Evolutionary conservation across 2,329 filamentous ascomycete genomes (phyloP).

Genomic region (Xylogone sp.): DNA sequence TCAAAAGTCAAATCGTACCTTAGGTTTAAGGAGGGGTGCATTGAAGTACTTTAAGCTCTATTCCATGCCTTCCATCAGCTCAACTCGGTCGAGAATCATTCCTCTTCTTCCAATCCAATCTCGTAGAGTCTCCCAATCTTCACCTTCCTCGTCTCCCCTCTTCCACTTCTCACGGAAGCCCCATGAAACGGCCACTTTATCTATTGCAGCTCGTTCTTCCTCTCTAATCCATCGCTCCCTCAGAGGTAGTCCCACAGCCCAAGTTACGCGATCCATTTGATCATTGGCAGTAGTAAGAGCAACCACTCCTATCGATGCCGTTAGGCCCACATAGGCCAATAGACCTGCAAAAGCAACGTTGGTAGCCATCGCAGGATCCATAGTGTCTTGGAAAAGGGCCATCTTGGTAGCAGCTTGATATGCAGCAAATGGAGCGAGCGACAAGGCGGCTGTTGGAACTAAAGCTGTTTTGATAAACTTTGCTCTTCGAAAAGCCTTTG

Average conservation of each 20-base stretch:
- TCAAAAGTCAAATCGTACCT: no score
- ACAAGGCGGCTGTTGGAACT: constrained; percentile 53
- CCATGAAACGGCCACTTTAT: constrained; percentile 84
- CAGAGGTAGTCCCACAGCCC: constrained; percentile 78
- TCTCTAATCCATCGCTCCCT: constrained; percentile 82
- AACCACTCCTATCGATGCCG: constrained; percentile 76
- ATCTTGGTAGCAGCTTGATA: constrained; percentile 69
- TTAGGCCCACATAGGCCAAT: constrained; percentile 77
- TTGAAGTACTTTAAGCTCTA: constrained; percentile 27
- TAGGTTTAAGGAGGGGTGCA: neutral
- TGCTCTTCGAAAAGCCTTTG: constrained; percentile 61
- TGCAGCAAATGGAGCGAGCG: constrained; percentile 60
- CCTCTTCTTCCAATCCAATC: constrained; percentile 79
- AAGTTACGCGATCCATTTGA: constrained; percentile 91
- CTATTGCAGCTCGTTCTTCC: constrained; percentile 83
- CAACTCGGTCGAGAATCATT: constrained; percentile 86
- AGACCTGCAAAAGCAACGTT: constrained; percentile 76
- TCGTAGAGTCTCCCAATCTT: constrained; percentile 81
- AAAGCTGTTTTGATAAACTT: constrained; percentile 64
- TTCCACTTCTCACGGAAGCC: constrained; percentile 79
- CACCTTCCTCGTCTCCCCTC: constrained; percentile 85
- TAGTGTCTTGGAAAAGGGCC: constrained; percentile 64
- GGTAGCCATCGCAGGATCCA: constrained; percentile 72
- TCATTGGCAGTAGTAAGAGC: constrained; percentile 87
- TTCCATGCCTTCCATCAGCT: constrained; percentile 91